Evolutionary conservation across 768 basidiomycete genomes (phyloP).

Genomic region (Amanita pseudoporphyria): DNA sequence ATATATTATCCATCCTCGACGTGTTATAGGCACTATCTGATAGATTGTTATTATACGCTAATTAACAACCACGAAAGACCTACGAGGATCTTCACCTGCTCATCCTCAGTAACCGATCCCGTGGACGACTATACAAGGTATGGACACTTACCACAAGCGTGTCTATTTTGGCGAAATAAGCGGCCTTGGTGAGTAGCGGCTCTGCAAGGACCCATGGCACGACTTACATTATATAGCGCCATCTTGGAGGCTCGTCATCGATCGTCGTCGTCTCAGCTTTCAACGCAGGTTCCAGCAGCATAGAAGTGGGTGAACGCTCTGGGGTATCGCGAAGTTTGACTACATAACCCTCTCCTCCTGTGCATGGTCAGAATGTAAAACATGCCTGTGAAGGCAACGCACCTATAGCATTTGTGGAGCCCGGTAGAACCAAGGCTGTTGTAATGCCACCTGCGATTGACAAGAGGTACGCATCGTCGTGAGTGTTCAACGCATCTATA

Average conservation of each 20-base stretch:
- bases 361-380: neutral
- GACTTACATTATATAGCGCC: conserved; percentile 70
- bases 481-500: conserved; percentile 74
- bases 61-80: neutral
- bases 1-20: conserved; percentile 62
- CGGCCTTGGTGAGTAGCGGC: neutral
- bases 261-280: conserved; percentile 39
- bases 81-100: conserved; percentile 6
- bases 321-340: conserved; percentile 70
- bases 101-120: neutral
- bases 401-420: conserved; percentile 61
- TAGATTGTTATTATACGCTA: neutral
- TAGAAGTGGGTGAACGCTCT: conserved; percentile 61
- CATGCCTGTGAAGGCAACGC: conserved; percentile 4
- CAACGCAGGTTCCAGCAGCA: conserved; percentile 71
- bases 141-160: conserved; percentile 41
- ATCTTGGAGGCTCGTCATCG: conserved; percentile 40
- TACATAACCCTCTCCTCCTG: conserved; percentile 66
- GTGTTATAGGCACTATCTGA: conserved; percentile 28
- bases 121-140: neutral
- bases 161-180: conserved; percentile 20
- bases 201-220: neutral
- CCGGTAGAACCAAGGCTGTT: conserved; percentile 67
- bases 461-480: conserved; percentile 60
- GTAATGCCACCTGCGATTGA: conserved; percentile 78